Conservation (phyloP, 78 protist genomes). For the Dictyostelium capitatum region DNA sequence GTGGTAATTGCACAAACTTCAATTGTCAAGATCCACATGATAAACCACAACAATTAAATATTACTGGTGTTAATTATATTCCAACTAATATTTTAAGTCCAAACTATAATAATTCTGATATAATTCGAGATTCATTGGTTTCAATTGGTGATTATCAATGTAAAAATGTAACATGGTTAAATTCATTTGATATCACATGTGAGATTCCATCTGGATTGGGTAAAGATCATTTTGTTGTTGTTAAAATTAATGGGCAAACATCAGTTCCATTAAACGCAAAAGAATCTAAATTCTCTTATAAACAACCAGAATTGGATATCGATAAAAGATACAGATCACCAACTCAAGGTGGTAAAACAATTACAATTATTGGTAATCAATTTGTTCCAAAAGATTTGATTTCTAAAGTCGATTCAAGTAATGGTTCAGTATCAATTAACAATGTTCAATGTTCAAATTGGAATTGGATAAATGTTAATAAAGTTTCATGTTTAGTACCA, state of each 20-base stretch:
- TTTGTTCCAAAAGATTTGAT: no score
- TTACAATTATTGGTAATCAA: no score
- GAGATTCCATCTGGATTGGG: conserved; percentile 42
- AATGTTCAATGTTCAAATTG: no score
- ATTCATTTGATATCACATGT: neutral
- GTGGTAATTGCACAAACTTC: no score
- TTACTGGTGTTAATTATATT: neutral
- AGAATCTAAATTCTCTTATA: neutral
- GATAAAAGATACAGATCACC: no score
- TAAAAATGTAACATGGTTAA: neutral
- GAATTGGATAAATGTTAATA: neutral
- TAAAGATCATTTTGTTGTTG: neutral
- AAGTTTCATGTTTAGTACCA: neutral
- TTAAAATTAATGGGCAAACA: neutral
- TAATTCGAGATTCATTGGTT: neutral
- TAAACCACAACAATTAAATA: neutral
- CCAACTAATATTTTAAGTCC: neutral
- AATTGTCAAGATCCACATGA: no score
- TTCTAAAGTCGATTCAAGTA: no score
- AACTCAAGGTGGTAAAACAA: no score
- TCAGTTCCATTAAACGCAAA: neutral
- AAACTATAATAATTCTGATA: neutral
- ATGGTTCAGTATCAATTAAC: no score
- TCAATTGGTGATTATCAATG: neutral
- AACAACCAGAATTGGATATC: no score